Evolutionary conservation across 306 rosid genomes (phyloP).

Genomic region (Prunus persica): DNA sequence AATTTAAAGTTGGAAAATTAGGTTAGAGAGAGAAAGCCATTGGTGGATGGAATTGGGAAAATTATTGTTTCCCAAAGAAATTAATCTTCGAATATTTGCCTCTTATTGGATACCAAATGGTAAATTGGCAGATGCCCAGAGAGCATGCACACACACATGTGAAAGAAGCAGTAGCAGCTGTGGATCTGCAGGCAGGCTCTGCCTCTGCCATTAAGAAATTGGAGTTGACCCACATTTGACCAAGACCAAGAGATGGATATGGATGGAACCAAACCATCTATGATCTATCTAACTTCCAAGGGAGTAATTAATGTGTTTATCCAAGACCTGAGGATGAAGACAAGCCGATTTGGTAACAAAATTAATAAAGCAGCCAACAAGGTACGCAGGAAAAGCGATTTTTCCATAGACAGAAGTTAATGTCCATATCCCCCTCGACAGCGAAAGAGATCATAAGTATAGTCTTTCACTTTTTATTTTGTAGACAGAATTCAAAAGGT

Average conservation of each 20-base stretch:
- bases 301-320: background rate
- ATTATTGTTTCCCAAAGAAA: background rate
- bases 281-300: background rate
- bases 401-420: background rate
- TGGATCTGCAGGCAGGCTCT: background rate
- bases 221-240: background rate
- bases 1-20: background rate
- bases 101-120: background rate
- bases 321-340: background rate
- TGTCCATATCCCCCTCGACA: conserved; percentile 5
- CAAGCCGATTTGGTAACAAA: background rate
- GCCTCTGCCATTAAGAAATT: background rate
- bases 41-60: background rate
- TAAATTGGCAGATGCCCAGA: background rate
- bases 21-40: background rate
- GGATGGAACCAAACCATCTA: background rate
- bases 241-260: background rate
- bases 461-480: background rate
- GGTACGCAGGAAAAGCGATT: background rate
- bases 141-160: background rate
- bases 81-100: background rate
- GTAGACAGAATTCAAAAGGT: background rate
- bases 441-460: background rate
- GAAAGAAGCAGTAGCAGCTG: background rate
- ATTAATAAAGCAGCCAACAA: background rate